Evolutionary conservation across 805 yeast genomes (phyloP).

Genomic region (Cyberlindnera euphorbiiphila): DNA sequence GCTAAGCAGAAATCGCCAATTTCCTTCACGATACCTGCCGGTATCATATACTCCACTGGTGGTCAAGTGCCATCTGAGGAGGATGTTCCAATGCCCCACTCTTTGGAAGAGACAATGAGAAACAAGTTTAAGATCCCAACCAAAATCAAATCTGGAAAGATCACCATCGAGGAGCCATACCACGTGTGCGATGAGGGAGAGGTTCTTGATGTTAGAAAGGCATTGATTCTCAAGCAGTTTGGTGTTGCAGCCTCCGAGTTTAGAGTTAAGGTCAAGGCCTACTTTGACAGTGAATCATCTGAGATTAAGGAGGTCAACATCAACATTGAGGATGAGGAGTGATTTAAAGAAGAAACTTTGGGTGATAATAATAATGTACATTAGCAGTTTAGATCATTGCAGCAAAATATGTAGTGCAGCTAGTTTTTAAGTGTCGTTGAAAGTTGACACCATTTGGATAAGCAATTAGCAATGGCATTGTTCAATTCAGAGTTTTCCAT

Average conservation of each 20-base stretch:
- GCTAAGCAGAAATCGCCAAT: slow-evolving; percentile 84
- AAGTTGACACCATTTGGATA: slow-evolving; percentile 9
- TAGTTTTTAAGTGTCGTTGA: too few species aligned
- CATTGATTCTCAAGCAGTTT: slow-evolving; percentile 86
- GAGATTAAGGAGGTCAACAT: slow-evolving; percentile 31
- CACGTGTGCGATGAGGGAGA: slow-evolving; percentile 80
- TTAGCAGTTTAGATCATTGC: too few species aligned
- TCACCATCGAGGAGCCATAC: slow-evolving; percentile 69
- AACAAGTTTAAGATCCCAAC: slow-evolving; percentile 89
- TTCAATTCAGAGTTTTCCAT: too few species aligned
- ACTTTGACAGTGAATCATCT: slow-evolving; percentile 60
- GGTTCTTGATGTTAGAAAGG: slow-evolving; percentile 81
- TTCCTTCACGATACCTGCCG: slow-evolving; percentile 82
- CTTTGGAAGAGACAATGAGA: slow-evolving; percentile 90
- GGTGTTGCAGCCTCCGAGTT: slow-evolving; percentile 94
- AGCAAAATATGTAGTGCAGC: too few species aligned
- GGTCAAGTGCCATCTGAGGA: slow-evolving; percentile 88
- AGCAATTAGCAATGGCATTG: too few species aligned
- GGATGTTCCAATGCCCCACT: slow-evolving; percentile 95
- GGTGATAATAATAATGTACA: too few species aligned
- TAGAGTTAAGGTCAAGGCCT: slow-evolving; percentile 75
- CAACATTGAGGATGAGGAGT: slow-evolving; percentile 30
- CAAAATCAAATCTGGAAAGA: slow-evolving; percentile 83
- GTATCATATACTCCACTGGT: slow-evolving; percentile 91
- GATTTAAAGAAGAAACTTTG: background rate